Base-by-base conservation (phyloP, 768 basidiomycete species). In the Russula emetica region DNA sequence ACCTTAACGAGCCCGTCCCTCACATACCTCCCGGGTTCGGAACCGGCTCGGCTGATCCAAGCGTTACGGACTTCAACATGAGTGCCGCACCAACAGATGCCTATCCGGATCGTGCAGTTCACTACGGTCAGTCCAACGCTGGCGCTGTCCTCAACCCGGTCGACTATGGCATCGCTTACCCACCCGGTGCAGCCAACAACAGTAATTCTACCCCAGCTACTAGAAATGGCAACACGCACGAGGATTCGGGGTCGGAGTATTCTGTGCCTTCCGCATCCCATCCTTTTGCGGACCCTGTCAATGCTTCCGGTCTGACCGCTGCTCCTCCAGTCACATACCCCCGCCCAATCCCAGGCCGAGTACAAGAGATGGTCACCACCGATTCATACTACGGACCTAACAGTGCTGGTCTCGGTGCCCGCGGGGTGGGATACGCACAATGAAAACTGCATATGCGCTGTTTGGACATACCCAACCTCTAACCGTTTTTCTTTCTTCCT, bases 101-200 rank as follows among this genome's bases (percentile, higher is more conserved):
- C 34, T 68, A 68, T 51, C 67, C 65, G 3, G 66, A 67, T 55
- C 67, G 67, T 26, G 55, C 55, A 0, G n/a, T 63, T 30, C 66
- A 68, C 55, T 63, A 60, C 32, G 65, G 61, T 38, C 36, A 32
- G n/a, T 49, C 55, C 6, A 32, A 32, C n/a, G 22, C 60, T 20
- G 34, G 44, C 26, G 8, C 44, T 14, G 57, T 36, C 42, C 24
- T 58, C 53, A 50, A 45, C 18, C 58, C 64, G 24, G 50, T 44
- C 42, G 42, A 66, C 50, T 66, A 63, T 16, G 67, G 67, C 20
- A 56, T 68, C 16, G 52, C 57, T 1, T 66, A 66, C 60, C 67
- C 67, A 5, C 60, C 60, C 30, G 20, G 36, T 32, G 30, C 49
- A 8, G 14, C 14, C 26, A 4, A 22, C 10, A 10, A 10, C 47